These are phyloP conservation scores for Sclerotinia minor DNA, from an alignment of 2,329 filamentous ascomycete genomes.

Conservation along the genomic window DNA sequence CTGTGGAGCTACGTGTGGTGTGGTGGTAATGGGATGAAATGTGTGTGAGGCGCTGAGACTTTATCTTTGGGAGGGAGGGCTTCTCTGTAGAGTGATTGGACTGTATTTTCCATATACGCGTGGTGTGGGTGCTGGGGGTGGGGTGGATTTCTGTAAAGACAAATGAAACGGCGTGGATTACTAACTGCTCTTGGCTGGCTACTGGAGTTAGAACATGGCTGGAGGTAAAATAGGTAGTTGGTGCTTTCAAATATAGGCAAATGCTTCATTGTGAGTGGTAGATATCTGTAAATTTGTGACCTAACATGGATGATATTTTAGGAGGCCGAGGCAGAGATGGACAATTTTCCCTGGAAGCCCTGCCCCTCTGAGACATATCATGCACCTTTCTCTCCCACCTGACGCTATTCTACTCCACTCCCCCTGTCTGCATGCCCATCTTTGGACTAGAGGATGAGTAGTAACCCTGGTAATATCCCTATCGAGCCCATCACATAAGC, in stretches of 20 bases:
- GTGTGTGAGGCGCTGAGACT: constrained; percentile 4
- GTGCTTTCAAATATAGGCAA: constrained; percentile 8
- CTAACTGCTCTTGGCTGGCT: constrained; percentile 4
- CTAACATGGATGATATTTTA: background rate
- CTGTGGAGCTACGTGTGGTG: constrained; percentile 17
- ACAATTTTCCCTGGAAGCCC: background rate
- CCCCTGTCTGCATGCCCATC: background rate
- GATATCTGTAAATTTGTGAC: constrained; percentile 1
- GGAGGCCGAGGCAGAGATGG: constrained; percentile 8
- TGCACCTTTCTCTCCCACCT: constrained; percentile 11
- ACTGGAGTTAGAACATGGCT: constrained; percentile 11
- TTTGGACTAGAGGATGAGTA: constrained; percentile 1
- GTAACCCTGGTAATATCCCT: constrained; percentile 11
- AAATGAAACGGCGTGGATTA: constrained; percentile 19
- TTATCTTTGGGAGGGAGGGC: background rate
- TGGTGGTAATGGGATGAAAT: constrained; percentile 4
- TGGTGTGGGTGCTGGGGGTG: constrained; percentile 2
- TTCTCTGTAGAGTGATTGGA: constrained; percentile 21
- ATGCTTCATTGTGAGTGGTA: constrained; percentile 2
- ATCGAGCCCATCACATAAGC: constrained; percentile 16
- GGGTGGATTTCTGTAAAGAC: constrained; percentile 3
- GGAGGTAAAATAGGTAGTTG: background rate
- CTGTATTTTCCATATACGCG: constrained; percentile 13
- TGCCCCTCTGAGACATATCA: constrained; percentile 18
- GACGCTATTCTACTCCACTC: constrained; percentile 3